A percentile compares a stretch with the other conserved stretches of the same genome.
phyloP scores from a whole-genome alignment of 768 basidiomycete genomes.

The Psilocybe tampanensis region DNA sequence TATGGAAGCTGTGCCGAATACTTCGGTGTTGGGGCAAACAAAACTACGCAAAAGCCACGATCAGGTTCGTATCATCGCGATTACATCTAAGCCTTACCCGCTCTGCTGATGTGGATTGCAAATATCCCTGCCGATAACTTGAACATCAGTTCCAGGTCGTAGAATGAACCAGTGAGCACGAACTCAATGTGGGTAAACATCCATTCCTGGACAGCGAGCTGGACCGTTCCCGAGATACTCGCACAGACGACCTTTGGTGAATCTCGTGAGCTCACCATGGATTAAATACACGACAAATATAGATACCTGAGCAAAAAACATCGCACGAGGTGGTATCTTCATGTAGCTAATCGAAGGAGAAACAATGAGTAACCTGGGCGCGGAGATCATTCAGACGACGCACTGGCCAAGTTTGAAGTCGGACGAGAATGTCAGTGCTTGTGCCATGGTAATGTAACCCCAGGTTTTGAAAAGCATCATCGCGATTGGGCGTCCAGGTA shows the following conservation, averaged over 20 bases:
- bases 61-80: background rate
- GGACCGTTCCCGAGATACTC: constrained; percentile 59
- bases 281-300: no score
- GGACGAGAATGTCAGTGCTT: constrained; percentile 41
- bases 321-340: constrained; percentile 65
- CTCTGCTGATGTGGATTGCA: background rate
- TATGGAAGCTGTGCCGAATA: constrained; percentile 56
- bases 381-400: no score
- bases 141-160: no score
- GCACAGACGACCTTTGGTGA: constrained; percentile 41
- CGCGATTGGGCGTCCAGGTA: constrained; percentile 67
- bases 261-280: background rate
- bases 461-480: constrained; percentile 70
- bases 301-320: constrained; percentile 51
- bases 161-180: background rate
- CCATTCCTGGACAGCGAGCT: constrained; percentile 61
- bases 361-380: no score
- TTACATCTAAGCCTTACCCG: background rate
- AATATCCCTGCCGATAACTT: background rate
- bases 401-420: constrained; percentile 68
- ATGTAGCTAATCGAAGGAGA: no score
- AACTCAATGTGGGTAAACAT: constrained; percentile 58
- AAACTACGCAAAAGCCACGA: constrained; percentile 32
- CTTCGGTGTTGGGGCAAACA: constrained; percentile 48
- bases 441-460: constrained; percentile 43